phyloP scores from a whole-genome alignment of 2,329 filamentous ascomycete genomes.

The Zasmidium angulare region DNA sequence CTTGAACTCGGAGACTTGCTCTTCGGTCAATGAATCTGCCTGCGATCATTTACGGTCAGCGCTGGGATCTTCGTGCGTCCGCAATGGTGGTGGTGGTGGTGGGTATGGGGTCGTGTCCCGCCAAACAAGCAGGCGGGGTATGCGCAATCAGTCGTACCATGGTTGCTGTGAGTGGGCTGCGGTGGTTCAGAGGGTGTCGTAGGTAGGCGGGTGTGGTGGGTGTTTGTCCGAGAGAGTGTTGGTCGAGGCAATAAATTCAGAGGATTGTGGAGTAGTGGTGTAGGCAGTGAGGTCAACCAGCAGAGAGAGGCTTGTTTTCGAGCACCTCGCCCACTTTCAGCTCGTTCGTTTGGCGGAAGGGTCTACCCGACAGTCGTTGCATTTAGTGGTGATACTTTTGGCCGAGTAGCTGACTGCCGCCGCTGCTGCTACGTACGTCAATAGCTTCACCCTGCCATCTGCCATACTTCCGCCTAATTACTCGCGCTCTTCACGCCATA shows the following conservation, averaged over 20 bases:
- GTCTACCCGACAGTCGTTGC: neutral
- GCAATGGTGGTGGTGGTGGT: constrained; percentile 4
- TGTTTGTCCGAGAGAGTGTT: neutral
- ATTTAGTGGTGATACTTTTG: neutral
- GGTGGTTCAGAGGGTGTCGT: neutral
- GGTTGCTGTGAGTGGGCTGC: constrained; percentile 13
- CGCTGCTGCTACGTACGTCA: neutral
- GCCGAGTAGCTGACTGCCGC: neutral
- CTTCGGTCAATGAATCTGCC: constrained; percentile 98
- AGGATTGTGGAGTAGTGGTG: constrained; percentile 2
- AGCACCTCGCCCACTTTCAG: no score
- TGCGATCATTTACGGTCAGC: constrained; percentile 42
- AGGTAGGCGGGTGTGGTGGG: constrained; percentile 2
- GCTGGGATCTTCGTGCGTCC: neutral
- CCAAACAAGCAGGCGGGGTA: constrained; percentile 23
- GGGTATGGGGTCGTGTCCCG: constrained; percentile 2
- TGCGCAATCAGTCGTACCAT: constrained; percentile 27
- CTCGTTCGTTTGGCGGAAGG: neutral
- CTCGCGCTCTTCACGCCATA: neutral
- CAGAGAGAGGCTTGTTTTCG: no score
- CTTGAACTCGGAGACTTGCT: constrained; percentile 99
- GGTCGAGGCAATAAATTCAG: neutral
- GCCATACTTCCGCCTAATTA: neutral
- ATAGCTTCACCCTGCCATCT: neutral
- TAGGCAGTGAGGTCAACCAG: neutral